Base-by-base conservation (phyloP, 129 eudicot genomes). In the Flaveria sonorensis region DNA sequence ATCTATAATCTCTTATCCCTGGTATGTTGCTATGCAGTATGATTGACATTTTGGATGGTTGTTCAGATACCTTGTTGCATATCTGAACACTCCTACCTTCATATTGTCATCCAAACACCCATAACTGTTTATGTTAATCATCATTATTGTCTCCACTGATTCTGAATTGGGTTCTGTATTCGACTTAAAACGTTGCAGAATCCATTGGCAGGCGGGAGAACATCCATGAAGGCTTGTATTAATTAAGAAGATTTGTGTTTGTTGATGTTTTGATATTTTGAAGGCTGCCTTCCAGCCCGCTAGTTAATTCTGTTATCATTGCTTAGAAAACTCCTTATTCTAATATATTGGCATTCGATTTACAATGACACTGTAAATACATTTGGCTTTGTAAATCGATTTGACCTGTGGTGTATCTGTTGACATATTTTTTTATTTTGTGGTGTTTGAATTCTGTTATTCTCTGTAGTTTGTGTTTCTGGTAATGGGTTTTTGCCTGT, bases 311-410 rank as follows among this genome's bases (percentile, higher is more conserved):
- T 47, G 73, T 70, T 59, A 26, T 79, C 52, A 51, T 59, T 78
- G 71, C 28, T 26, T 14, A 18, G 39, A n/a, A 67, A 42, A 61
- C 11, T 57, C 63, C 20, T 71, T 48, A 70, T 78, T 75, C 64
- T 75, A 81, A n/a, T 45, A 23, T 64, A 59, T n/a, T 62, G 56
- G 76, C 23, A 18, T 68, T 82, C 80, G 81, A 73, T 81, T 84
- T 83, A 76, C 32, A 71, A 43, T 81, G 88, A 81, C 86, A 56
- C 23, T 85, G 88, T 85, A 85, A 81, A 85, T 85, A 85, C 83
- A 77, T 75, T n/a, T 77, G 88, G 86, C 70, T 53, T 85, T 81
- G 88, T 85, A 81, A 77, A 46, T 78, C 80, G 82, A 73, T 63
- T 70, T 71, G 32, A 69, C 77, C 73, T 85, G 60, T 79, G 79